Evolutionary conservation across 495 filamentous ascomycete genomes (phyloP).

Genomic region (Bacidia rubella): DNA sequence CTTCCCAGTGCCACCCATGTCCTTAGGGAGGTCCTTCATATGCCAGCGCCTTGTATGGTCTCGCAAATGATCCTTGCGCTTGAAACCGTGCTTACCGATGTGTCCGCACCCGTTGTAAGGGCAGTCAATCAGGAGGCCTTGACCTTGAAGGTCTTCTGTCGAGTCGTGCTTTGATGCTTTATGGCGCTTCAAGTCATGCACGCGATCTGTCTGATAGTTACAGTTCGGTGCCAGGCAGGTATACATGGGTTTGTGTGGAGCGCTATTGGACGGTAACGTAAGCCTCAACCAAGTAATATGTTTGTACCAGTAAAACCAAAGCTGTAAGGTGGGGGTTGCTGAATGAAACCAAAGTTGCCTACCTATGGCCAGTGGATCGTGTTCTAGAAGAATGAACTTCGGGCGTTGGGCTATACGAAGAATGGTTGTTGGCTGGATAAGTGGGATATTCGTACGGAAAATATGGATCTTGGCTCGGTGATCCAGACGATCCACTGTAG

Average conservation of each 20-base stretch:
- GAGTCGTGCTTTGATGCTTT: conserved; percentile 31
- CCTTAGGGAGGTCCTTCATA: conserved; percentile 36
- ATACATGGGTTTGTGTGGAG: conserved; percentile 14
- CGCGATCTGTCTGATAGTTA: conserved; percentile 35
- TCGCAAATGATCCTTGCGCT: conserved; percentile 73
- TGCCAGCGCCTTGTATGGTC: conserved; percentile 80
- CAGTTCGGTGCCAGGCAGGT: conserved; percentile 34
- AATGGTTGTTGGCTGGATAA: background rate
- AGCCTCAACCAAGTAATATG: background rate
- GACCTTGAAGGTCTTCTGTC: background rate
- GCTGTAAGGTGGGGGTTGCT: background rate
- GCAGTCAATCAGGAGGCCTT: conserved; percentile 52
- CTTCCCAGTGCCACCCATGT: conserved; percentile 2
- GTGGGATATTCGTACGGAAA: background rate
- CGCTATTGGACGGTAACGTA: background rate
- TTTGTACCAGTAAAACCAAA: background rate
- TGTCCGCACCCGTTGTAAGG: conserved; percentile 70
- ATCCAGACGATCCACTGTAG: background rate
- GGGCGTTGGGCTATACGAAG: background rate
- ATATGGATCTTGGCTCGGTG: background rate
- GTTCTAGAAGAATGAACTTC: background rate
- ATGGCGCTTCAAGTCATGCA: conserved; percentile 42
- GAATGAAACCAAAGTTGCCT: background rate
- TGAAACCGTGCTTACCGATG: conserved; percentile 63
- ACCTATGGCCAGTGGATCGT: background rate